Evolutionary conservation across 352 stramenopile species (phyloP), one percentile per base, ranked within the genome.

Genomic region (Globisporangium canariense): DNA sequence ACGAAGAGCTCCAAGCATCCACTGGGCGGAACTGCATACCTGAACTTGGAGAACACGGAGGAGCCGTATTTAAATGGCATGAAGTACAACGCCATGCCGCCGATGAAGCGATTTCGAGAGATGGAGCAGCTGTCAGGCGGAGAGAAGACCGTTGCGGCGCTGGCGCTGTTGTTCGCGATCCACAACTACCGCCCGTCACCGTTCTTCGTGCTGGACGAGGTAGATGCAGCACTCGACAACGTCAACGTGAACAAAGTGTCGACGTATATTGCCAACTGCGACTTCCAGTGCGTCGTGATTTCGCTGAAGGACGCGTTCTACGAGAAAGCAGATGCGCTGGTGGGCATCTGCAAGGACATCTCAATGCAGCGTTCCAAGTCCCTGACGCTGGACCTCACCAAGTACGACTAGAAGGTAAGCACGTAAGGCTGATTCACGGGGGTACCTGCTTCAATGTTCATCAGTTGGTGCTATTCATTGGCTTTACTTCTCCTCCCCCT

Each of bases 141-240:
- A 14, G 98, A 99, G 81, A 99, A 99, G 76, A 99, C 97, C 1
- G 95, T 99, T 0, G 98, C 98, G 7, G 96, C 97, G n/a, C 83
- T 99, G 8, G 98, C 97, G 11, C 77, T 99, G 30, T 77, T 99
- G 9, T 99, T 99, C 75, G 97, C 97, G 1, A 98, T 99, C 69
- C 97, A 99, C 83, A 98, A 95, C 30, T 99, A 96, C 68, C 91
- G 89, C 0, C 93, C 91, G 7, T 96, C 94, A 0, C 94, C 94
- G 0, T 99, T 99, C 74, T 99, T 99, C 67, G 97, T 99, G 20
- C 97, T 99, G 74, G 98, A 99, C 75, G 98, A 99, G 83, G 97
- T 99, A 28, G 98, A 99, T 83, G 98, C 97, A 3, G 98, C 98
- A 13, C 76, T 99, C 32, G 98, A 99, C 79, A 99, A 99, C 68